Base-by-base conservation (phyloP, 1,284 basidiomycete species). In the Amylostereum chailletii region DNA sequence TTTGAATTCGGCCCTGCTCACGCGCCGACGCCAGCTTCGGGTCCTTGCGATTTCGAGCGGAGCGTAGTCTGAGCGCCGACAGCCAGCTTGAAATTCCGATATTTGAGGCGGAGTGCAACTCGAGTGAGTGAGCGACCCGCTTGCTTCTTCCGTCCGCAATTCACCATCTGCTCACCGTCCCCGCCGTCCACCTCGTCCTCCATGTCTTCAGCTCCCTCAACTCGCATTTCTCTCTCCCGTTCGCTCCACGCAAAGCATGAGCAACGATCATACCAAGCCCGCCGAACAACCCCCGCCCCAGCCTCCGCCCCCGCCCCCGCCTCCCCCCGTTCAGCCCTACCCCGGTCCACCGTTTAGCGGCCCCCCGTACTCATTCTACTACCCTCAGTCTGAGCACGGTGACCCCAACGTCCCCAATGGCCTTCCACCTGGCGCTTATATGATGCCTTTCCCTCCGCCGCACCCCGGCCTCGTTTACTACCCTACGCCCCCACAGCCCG, bases 401-500 rank as follows among this genome's bases (percentile, higher is more conserved):
- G 62, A 68, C 54, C 74, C 71, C 39, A 72, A 71, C 41, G 66
- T 58, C 3, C 67, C 72, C 11, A 69, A 71, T 31, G 72, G 66
- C n/a, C 67, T 70, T 2, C 70, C 66, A 10, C 58, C 64, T 0
- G 59, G 56, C 5, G 61, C 61, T n/a, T 81, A 76, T 56, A 71
- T 79, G 67, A 76, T 83, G 67, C 66, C 68, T 7, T 73, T 63
- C 40, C 65, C 64, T 57, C 74, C 59, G 55, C 74, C 70, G 2
- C 69, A 19, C 2, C 79, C 75, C 30, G 80, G 80, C 46, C 74
- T 83, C 68, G 68, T 83, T 34, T 82, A 81, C 54, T 82, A 79
- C 57, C 71, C 76, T 0, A 62, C 70, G 36, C 42, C 54, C 4
- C 62, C 65, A 10, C 64, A 71, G 0, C 72, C 72, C 49, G 63